phyloP scores from a whole-genome alignment of 73 alveolate genomes.

The Paramecium caudatum region DNA sequence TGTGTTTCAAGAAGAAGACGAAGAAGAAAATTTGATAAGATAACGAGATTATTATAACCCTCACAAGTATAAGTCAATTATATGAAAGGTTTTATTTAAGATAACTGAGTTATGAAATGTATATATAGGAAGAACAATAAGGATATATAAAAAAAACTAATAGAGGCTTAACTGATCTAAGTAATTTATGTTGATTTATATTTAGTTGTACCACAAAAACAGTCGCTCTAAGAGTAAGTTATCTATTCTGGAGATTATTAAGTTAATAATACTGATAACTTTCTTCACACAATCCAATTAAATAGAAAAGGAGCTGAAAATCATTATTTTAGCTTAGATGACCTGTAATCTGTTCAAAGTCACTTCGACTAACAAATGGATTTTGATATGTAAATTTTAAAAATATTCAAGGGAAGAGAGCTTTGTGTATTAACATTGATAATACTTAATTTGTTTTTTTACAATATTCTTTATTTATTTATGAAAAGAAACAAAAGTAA shows the following conservation, averaged over 20 bases:
- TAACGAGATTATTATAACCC: background rate
- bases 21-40: background rate
- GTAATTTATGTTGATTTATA: background rate
- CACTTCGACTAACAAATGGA: background rate
- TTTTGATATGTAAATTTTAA: conserved; percentile 1
- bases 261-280: background rate
- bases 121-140: too few species aligned
- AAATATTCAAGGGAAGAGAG: conserved; percentile 28
- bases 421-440: conserved; percentile 34
- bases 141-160: too few species aligned
- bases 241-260: conserved; percentile 8
- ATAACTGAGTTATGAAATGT: background rate
- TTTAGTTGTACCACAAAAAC: background rate
- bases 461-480: background rate
- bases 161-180: background rate
- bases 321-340: conserved; percentile 45
- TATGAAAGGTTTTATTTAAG: background rate
- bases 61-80: background rate
- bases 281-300: conserved; percentile 41
- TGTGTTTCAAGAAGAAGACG: conserved; percentile 15
- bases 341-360: conserved; percentile 1
- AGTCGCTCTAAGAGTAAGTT: background rate
- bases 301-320: conserved; percentile 60
- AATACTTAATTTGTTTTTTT: background rate
- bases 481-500: background rate